A percentile compares a stretch with the other conserved stretches of the same genome.
Conservation (phyloP, 2,329 filamentous ascomycete genomes). For the Diplodia scrobiculata region DNA sequence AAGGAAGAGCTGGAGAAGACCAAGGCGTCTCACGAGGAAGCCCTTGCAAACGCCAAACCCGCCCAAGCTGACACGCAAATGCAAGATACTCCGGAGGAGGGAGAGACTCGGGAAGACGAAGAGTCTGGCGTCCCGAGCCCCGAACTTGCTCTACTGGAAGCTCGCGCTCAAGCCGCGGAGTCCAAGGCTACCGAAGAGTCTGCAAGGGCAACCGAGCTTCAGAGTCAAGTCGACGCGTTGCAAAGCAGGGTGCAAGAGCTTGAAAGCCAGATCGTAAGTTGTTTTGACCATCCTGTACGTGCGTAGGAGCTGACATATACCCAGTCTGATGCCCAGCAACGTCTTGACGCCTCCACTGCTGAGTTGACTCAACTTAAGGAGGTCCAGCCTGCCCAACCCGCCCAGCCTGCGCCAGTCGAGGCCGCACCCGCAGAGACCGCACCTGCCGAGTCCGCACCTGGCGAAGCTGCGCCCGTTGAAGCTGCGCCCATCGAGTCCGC, state of each 20-base stretch:
- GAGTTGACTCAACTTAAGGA: conserved; percentile 40
- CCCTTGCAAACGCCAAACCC: conserved; percentile 49
- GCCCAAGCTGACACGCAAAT: conserved; percentile 34
- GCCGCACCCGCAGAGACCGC: neutral
- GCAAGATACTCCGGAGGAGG: conserved; percentile 49
- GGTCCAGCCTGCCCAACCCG: neutral
- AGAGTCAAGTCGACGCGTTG: conserved; percentile 52
- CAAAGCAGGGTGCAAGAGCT: conserved; percentile 64
- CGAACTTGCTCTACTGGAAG: conserved; percentile 40
- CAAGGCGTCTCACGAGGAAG: conserved; percentile 66
- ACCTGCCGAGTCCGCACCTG: neutral
- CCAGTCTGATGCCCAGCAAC: conserved; percentile 47
- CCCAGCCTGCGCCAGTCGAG: conserved; percentile 5
- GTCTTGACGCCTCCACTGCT: conserved; percentile 41
- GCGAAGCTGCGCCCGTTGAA: neutral
- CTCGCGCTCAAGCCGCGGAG: conserved; percentile 44
- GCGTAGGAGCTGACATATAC: conserved; percentile 30
- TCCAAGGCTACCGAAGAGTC: conserved; percentile 45
- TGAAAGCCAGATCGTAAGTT: conserved; percentile 60
- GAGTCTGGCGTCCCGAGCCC: conserved; percentile 25
- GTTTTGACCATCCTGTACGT: neutral
- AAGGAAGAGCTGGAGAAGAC: conserved; percentile 63
- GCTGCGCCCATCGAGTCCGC: neutral
- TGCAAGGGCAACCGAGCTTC: conserved; percentile 41
- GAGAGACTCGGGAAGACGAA: conserved; percentile 46